phyloP scores from a whole-genome alignment of 2,329 filamentous ascomycete genomes.

The Penicillium sp. region DNA sequence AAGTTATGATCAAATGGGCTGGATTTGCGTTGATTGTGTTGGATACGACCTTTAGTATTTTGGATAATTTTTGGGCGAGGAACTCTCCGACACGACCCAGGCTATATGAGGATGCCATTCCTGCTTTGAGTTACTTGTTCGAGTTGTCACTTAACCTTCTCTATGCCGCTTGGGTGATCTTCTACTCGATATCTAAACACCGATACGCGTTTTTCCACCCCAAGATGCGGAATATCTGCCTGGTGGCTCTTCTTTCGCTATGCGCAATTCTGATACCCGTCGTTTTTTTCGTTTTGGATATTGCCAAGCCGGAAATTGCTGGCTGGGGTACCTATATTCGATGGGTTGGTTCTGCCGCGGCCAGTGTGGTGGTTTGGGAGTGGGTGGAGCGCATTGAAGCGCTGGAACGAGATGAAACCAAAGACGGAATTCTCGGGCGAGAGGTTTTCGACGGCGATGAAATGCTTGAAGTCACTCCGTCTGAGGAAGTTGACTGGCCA shows the following conservation, averaged over 20 bases:
- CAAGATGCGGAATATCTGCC: constrained; percentile 82
- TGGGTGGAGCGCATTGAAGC: constrained; percentile 96
- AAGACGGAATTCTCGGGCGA: constrained; percentile 84
- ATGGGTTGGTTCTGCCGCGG: constrained; percentile 93
- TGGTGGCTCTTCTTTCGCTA: constrained; percentile 76
- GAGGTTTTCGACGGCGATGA: constrained; percentile 94
- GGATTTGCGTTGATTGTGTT: constrained; percentile 90
- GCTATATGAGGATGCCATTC: constrained; percentile 84
- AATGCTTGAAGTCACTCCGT: constrained; percentile 71
- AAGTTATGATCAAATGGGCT: constrained; percentile 98
- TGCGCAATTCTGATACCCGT: constrained; percentile 83
- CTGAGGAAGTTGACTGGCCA: constrained; percentile 56
- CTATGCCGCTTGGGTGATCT: constrained; percentile 91
- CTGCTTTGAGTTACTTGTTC: constrained; percentile 87
- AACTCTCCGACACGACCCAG: constrained; percentile 56
- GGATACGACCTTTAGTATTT: constrained; percentile 84
- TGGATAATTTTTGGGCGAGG: constrained; percentile 77
- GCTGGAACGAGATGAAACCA: constrained; percentile 86
- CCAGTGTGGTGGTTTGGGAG: constrained; percentile 96
- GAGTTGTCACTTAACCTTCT: constrained; percentile 81
- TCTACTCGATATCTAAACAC: constrained; percentile 89
- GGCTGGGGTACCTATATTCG: constrained; percentile 94
- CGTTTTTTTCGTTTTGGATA: constrained; percentile 90
- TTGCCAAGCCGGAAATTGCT: constrained; percentile 78
- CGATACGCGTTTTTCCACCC: constrained; percentile 87